Conservation (phyloP, 345 rosid genomes). For the Populus nigra region DNA sequence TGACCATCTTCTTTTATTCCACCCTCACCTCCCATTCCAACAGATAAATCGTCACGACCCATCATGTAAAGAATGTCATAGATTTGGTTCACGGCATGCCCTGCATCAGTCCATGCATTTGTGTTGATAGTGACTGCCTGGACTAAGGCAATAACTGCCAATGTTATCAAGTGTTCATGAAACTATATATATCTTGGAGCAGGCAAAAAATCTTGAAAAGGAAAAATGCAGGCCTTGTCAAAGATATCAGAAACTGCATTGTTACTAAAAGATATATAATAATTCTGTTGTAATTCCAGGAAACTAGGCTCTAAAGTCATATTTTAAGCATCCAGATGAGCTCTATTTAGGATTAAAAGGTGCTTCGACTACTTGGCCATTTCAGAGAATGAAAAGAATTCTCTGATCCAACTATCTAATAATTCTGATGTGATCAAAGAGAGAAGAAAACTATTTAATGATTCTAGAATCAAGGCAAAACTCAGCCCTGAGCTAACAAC, state of each 20-base stretch:
- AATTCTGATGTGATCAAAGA: background rate
- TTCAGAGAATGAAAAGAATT: background rate
- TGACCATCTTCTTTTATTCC: slow-evolving; percentile 67
- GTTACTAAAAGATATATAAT: background rate
- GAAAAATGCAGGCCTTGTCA: background rate
- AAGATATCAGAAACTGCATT: background rate
- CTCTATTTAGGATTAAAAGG: background rate
- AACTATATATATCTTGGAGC: no score
- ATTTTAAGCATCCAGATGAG: background rate
- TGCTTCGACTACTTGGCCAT: background rate
- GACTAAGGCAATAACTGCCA: background rate
- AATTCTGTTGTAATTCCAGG: background rate
- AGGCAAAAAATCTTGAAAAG: no score
- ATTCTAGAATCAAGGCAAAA: background rate
- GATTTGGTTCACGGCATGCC: slow-evolving; percentile 80
- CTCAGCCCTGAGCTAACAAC: background rate
- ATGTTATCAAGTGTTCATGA: no score
- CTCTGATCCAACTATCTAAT: background rate
- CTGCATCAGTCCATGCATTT: slow-evolving; percentile 86
- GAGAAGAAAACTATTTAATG: background rate
- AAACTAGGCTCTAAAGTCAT: background rate
- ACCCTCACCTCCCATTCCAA: slow-evolving; percentile 94
- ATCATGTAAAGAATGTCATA: slow-evolving; percentile 95
- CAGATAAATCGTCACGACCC: slow-evolving; percentile 72
- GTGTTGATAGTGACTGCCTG: slow-evolving; percentile 73